phyloP scores from a whole-genome alignment of 371 early-diverging fungal species.

The Blakeslea trispora region DNA sequence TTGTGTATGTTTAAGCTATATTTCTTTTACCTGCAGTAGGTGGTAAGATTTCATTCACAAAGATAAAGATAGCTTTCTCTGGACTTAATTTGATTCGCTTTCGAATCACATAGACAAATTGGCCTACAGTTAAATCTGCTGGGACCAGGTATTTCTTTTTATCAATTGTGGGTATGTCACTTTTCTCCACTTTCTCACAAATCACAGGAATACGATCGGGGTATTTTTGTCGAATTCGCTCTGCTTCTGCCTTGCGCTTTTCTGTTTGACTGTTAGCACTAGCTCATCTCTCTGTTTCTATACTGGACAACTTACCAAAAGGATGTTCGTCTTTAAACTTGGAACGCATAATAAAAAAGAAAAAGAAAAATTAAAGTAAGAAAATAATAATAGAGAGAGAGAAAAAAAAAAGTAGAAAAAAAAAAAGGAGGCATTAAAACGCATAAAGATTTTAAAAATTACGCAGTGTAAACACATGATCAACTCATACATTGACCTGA shows the following conservation, averaged over 20 bases:
- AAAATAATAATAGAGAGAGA: too few relatives aligned
- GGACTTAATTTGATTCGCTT: slow-evolving; percentile 89
- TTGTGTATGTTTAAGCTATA: too few relatives aligned
- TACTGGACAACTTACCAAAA: slow-evolving; percentile 68
- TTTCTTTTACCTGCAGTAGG: slow-evolving; percentile 65
- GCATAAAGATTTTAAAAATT: not conserved
- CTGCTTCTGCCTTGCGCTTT: slow-evolving; percentile 92
- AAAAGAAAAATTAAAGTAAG: too few relatives aligned
- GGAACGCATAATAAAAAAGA: slow-evolving; percentile 63
- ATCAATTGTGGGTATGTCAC: slow-evolving; percentile 91
- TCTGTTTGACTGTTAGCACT: too few relatives aligned
- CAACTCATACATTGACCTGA: not conserved
- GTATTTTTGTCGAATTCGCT: slow-evolving; percentile 92
- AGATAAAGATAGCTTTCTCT: slow-evolving; percentile 97
- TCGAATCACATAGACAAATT: slow-evolving; percentile 94
- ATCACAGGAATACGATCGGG: slow-evolving; percentile 95
- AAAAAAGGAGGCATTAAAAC: slow-evolving; percentile 15
- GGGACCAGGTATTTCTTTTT: slow-evolving; percentile 98
- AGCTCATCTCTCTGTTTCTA: too few relatives aligned
- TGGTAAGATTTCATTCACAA: slow-evolving; percentile 92
- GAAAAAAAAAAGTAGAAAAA: slow-evolving; percentile 12
- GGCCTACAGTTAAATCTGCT: slow-evolving; percentile 93
- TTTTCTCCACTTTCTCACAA: slow-evolving; percentile 95
- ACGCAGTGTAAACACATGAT: too few relatives aligned
- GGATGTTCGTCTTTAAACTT: slow-evolving; percentile 97